phyloP scores from a whole-genome alignment of 140 eudicot species.

The Ambrosia hybrid region DNA sequence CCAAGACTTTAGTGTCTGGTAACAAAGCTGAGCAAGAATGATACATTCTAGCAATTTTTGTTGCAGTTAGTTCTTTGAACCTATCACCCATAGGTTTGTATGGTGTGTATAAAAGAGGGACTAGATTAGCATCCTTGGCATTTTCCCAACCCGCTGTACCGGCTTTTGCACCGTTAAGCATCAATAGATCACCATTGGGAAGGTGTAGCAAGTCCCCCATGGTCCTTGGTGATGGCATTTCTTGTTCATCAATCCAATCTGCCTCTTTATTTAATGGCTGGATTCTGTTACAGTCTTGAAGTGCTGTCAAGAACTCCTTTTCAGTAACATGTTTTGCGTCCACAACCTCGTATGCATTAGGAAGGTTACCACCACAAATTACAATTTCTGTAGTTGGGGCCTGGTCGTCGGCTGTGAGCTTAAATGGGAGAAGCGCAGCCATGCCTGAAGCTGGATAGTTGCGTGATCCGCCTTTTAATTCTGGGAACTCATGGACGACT shows the following conservation, averaged over 20 bases:
- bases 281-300: conserved; percentile 60
- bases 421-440: conserved; percentile 56
- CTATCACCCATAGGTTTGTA: conserved; percentile 39
- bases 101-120: conserved; percentile 48
- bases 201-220: conserved; percentile 79
- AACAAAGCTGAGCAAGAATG: conserved; percentile 63
- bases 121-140: conserved; percentile 51
- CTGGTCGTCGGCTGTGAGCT: not conserved
- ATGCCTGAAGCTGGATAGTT: conserved; percentile 69
- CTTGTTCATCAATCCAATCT: conserved; percentile 61
- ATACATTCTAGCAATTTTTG: conserved; percentile 60
- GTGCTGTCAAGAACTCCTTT: conserved; percentile 35
- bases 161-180: conserved; percentile 59
- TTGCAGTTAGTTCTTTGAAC: conserved; percentile 41
- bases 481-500: conserved; percentile 28
- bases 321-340: conserved; percentile 33
- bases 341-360: conserved; percentile 27
- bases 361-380: conserved; percentile 35
- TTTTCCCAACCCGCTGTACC: conserved; percentile 69
- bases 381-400: conserved; percentile 31
- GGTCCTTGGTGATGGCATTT: conserved; percentile 63
- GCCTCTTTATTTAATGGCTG: conserved; percentile 27
- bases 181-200: conserved; percentile 62
- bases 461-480: conserved; percentile 50
- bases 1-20: conserved; percentile 48